phyloP scores from a whole-genome alignment of 2,329 filamentous ascomycete genomes.

The Fusarium sulawesiense region DNA sequence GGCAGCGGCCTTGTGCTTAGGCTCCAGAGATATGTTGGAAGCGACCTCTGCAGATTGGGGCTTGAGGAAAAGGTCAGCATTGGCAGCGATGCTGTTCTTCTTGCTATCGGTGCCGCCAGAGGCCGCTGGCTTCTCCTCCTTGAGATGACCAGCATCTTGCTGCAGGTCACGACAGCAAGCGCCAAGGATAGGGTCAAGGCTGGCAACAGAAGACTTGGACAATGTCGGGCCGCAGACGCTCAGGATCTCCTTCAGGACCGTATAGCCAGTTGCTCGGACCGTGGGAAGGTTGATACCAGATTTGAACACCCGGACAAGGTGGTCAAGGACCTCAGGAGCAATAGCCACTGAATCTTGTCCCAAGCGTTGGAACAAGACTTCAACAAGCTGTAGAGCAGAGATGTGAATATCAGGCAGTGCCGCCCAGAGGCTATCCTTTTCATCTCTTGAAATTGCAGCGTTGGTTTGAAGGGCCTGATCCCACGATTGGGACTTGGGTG shows the following conservation, averaged over 20 bases:
- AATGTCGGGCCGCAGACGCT: slow-evolving; percentile 72
- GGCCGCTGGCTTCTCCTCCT: slow-evolving; percentile 47
- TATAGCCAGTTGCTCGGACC: slow-evolving; percentile 72
- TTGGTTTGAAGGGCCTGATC: slow-evolving; percentile 72
- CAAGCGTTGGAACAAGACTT: slow-evolving; percentile 68
- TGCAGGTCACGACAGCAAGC: slow-evolving; percentile 81
- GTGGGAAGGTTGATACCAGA: slow-evolving; percentile 63
- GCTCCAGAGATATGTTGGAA: slow-evolving; percentile 52
- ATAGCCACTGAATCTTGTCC: slow-evolving; percentile 68
- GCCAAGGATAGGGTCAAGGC: slow-evolving; percentile 71
- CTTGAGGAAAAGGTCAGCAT: slow-evolving; percentile 78
- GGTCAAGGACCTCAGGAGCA: slow-evolving; percentile 74
- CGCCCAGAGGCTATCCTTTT: slow-evolving; percentile 82
- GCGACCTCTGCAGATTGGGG: slow-evolving; percentile 50
- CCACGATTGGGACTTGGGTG: slow-evolving; percentile 57
- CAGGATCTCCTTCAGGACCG: slow-evolving; percentile 68
- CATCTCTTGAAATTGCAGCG: slow-evolving; percentile 79
- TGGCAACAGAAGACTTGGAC: slow-evolving; percentile 72
- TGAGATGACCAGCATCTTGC: slow-evolving; percentile 62
- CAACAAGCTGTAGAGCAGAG: slow-evolving; percentile 73
- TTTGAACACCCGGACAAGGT: slow-evolving; percentile 77
- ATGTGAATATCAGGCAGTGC: slow-evolving; percentile 80
- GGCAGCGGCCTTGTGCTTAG: slow-evolving; percentile 67
- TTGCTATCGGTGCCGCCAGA: slow-evolving; percentile 47
- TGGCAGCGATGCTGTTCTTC: slow-evolving; percentile 62